Evolutionary conservation across 1,284 basidiomycete species (phyloP).

Genomic region (Waitea zeae): DNA sequence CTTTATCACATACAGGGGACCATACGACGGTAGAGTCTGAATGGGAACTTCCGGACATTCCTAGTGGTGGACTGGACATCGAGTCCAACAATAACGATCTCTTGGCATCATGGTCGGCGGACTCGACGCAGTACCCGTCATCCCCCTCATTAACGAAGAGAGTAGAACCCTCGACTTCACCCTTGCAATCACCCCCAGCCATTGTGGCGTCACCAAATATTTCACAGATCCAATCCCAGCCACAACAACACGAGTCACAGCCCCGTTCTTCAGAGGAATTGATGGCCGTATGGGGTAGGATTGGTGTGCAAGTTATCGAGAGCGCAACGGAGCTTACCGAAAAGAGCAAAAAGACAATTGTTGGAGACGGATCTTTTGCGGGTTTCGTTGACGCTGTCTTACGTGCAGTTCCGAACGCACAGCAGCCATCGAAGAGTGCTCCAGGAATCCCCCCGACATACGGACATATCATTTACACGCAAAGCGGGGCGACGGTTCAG

Average conservation of each 20-base stretch:
- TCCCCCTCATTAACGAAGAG: slow-evolving; percentile 7
- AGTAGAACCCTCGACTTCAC: neutral
- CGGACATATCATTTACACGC: slow-evolving; percentile 62
- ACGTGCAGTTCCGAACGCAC: slow-evolving; percentile 37
- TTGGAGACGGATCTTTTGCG: slow-evolving; percentile 70
- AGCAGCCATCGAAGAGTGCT: slow-evolving; percentile 10
- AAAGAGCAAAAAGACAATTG: slow-evolving; percentile 54
- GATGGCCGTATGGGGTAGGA: slow-evolving; percentile 47
- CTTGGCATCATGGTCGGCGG: slow-evolving; percentile 27
- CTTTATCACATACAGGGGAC: too few species aligned
- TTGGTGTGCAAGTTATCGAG: slow-evolving; percentile 62
- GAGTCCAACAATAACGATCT: slow-evolving; percentile 18
- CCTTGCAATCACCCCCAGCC: neutral
- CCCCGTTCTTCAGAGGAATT: slow-evolving; percentile 42
- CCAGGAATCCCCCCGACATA: slow-evolving; percentile 25
- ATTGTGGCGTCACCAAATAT: too few species aligned
- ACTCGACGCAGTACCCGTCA: slow-evolving; percentile 19
- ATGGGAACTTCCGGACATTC: slow-evolving; percentile 13
- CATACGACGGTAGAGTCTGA: slow-evolving; percentile 10
- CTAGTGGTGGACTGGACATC: slow-evolving; percentile 14
- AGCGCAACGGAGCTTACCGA: slow-evolving; percentile 51
- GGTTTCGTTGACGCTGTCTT: slow-evolving; percentile 63
- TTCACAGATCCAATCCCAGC: slow-evolving; percentile 3
- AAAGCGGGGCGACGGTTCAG: slow-evolving; percentile 49
- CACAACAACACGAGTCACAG: too few species aligned